Conservation (phyloP, 2,329 filamentous ascomycete genomes). For the Alternaria solani region DNA sequence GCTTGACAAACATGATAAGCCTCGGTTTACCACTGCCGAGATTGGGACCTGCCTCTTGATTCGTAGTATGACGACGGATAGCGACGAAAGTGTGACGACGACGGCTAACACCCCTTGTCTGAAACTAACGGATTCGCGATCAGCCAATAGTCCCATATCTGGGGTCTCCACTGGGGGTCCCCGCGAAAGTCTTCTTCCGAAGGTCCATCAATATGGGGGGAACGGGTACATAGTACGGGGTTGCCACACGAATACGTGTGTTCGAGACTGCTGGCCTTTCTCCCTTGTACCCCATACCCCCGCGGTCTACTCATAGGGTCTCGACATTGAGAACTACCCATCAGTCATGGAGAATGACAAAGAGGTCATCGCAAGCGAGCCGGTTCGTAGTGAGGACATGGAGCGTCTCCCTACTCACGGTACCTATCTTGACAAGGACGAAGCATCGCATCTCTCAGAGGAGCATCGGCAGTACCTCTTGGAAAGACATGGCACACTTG, state of each 20-base stretch:
- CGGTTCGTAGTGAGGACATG: constrained; percentile 28
- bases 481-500: constrained; percentile 61
- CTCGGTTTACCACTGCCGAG: constrained; percentile 19
- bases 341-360: constrained; percentile 17
- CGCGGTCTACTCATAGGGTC: neutral
- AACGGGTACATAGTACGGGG: constrained; percentile 22
- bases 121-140: constrained; percentile 14
- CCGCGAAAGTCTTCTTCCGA: constrained; percentile 8
- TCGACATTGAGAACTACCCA: neutral
- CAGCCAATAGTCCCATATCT: constrained; percentile 17
- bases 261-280: neutral
- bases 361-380: constrained; percentile 8
- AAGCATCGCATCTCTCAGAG: constrained; percentile 48
- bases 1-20: neutral
- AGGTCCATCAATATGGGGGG: neutral
- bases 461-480: constrained; percentile 62
- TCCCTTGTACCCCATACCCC: neutral
- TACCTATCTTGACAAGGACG: constrained; percentile 37
- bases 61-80: constrained; percentile 16
- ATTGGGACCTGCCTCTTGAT: constrained; percentile 1
- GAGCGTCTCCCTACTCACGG: constrained; percentile 39
- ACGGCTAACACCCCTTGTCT: constrained; percentile 15
- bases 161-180: constrained; percentile 30
- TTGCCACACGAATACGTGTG: neutral
- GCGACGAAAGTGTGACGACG: constrained; percentile 14